These are phyloP conservation scores for Ballota nigra DNA, from an alignment of 257 asterid species.

Conservation along the genomic window DNA sequence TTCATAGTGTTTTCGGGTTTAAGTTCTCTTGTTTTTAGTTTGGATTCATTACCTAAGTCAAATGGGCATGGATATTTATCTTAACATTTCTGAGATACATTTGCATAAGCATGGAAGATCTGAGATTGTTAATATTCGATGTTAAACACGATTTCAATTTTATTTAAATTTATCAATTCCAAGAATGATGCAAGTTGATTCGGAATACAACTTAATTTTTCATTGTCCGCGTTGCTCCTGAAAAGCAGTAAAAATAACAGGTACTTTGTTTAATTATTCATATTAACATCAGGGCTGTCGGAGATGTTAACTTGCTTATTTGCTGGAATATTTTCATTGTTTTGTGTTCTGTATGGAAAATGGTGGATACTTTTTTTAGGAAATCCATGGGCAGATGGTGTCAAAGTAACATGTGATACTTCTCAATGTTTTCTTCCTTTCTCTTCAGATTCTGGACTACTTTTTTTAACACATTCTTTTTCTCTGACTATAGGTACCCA, in stretches of 20 bases:
- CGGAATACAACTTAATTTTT: not conserved
- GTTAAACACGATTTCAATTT: not conserved
- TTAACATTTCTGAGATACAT: not conserved
- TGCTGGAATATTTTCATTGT: slow-evolving; percentile 3
- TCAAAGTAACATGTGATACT: not conserved
- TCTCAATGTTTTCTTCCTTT: not conserved
- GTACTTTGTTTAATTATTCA: not conserved
- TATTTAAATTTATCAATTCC: slow-evolving; percentile 7
- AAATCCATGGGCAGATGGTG: not conserved
- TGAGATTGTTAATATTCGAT: not conserved
- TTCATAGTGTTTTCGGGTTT: not conserved
- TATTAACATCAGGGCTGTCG: not conserved
- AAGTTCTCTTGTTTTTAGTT: slow-evolving; percentile 3
- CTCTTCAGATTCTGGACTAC: not conserved
- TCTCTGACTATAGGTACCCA: slow-evolving; percentile 69
- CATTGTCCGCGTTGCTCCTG: slow-evolving; percentile 7
- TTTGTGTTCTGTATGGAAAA: not conserved
- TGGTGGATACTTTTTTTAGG: not conserved
- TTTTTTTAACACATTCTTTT: slow-evolving; percentile 3
- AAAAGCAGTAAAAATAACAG: slow-evolving; percentile 16
- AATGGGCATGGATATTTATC: not conserved
- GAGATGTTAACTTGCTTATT: slow-evolving; percentile 10
- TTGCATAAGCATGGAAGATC: slow-evolving; percentile 1
- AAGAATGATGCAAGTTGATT: not conserved
- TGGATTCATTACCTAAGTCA: not conserved